Evolutionary conservation across 2,329 filamentous ascomycete species (phyloP), one percentile per base, ranked within the genome.

Genomic region (Curvularia sp.): DNA sequence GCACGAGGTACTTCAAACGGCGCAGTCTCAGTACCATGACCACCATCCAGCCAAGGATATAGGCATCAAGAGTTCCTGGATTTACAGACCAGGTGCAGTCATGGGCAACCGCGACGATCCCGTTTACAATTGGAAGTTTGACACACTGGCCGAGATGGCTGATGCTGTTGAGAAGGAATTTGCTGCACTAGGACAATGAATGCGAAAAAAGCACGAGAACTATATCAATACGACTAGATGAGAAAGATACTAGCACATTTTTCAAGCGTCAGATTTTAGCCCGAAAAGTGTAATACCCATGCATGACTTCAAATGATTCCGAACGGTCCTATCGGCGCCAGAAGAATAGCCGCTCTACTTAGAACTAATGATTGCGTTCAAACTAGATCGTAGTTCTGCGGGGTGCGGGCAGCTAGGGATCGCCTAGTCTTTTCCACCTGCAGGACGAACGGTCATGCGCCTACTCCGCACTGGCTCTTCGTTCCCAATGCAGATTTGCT

Each of bases 11-110:
- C 69, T 91, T 63, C 88, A 91, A 71, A 88, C 89, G 0, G 90
- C 89, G 52, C 84, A 89, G 75, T 89, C 87, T 61, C 76, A 91
- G 72, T 82, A 81, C 38, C 85, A 88, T 63, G 90, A 92, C 66
- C 88, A 91, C 74, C 82, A 84, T 4, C 87, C 90, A 0, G 86
- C 87, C 3, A 85, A 84, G 75, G 73, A 85, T 69, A 67, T 87
- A 18, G 88, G 86, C 1, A 71, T 92, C 38, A 81, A 80, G 63
- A 87, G 83, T 56, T 84, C 83, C 18, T 92, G 88, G 88, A 91
- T 92, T 66, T 83, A 83, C 55, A 76, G 87, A 35, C 81, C 81
- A 0, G 84, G 79, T 0, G 68, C 74, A 7, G 67, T 71, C 8
- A 83, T 82, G 79, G 81, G 80, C 1, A 81, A 79, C 48, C 69